phyloP scores from a whole-genome alignment of 768 basidiomycete species.

The Leccinum subgranulosum region DNA sequence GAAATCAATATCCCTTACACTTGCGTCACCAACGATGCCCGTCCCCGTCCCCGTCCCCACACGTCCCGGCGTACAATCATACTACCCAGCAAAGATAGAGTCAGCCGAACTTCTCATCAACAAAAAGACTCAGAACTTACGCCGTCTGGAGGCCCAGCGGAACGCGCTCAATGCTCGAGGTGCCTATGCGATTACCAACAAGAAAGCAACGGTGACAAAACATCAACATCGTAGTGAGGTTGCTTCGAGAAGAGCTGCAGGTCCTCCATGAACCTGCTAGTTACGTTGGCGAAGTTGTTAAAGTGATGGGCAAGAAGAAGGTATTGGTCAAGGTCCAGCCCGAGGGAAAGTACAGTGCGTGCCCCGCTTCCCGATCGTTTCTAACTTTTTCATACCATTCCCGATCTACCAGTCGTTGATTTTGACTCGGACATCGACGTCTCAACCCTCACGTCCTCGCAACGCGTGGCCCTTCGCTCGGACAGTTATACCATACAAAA shows the following conservation, averaged over 20 bases:
- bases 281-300: slow-evolving; percentile 97
- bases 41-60: slow-evolving; percentile 19
- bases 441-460: slow-evolving; percentile 71
- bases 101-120: slow-evolving; percentile 90
- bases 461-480: slow-evolving; percentile 93
- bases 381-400: neutral
- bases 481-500: slow-evolving; percentile 97
- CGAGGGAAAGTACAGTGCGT: slow-evolving; percentile 98
- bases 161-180: slow-evolving; percentile 97
- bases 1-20: neutral
- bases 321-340: slow-evolving; percentile 98
- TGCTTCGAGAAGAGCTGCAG: slow-evolving; percentile 90
- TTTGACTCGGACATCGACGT: slow-evolving; percentile 86
- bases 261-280: slow-evolving; percentile 92
- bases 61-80: slow-evolving; percentile 67
- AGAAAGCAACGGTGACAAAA: neutral
- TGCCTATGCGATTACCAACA: slow-evolving; percentile 30
- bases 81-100: slow-evolving; percentile 96
- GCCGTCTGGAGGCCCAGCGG: slow-evolving; percentile 93
- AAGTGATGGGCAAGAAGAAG: slow-evolving; percentile 99
- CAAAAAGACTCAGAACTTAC: slow-evolving; percentile 93
- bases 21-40: slow-evolving; percentile 32
- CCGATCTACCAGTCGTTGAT: slow-evolving; percentile 71
- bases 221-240: slow-evolving; percentile 53
- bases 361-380: neutral